Percentiles rank a stretch among this genome's conserved stretches.
Conservation (phyloP, 495 filamentous ascomycete species). For the Schizothecium vesticola region DNA sequence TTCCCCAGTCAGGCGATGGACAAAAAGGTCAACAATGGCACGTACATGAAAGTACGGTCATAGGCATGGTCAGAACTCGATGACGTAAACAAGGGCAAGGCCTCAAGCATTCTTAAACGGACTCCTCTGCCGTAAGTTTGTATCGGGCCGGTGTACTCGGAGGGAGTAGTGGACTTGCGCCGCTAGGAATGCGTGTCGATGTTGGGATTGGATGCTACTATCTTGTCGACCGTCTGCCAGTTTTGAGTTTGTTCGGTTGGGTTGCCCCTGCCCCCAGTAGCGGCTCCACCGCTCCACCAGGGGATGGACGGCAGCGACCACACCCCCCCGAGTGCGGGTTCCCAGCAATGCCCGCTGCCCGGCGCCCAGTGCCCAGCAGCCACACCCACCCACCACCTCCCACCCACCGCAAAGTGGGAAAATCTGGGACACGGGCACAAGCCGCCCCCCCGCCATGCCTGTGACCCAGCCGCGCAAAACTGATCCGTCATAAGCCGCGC, state of each 20-base stretch:
- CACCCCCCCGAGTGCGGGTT: constrained; percentile 6
- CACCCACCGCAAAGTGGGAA: constrained; percentile 9
- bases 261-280: neutral
- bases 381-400: neutral
- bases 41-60: neutral
- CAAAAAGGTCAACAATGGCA: neutral
- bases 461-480: constrained; percentile 24
- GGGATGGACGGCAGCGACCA: constrained; percentile 9
- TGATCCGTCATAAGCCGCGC: constrained; percentile 28
- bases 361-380: constrained; percentile 8
- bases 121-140: neutral
- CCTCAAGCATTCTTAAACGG: neutral
- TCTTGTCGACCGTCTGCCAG: neutral
- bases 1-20: too few species aligned
- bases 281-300: constrained; percentile 7
- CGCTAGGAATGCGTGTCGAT: neutral
- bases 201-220: neutral
- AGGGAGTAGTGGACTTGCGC: neutral
- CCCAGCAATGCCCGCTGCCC: constrained; percentile 5
- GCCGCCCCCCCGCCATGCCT: constrained; percentile 17
- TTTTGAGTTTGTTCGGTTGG: neutral
- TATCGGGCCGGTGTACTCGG: neutral
- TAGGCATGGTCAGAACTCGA: too few species aligned
- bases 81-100: neutral
- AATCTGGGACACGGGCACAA: constrained; percentile 12